Evolutionary conservation across 352 stramenopile species (phyloP), one percentile per base, ranked within the genome.

Genomic region (Peronospora belbahrii): DNA sequence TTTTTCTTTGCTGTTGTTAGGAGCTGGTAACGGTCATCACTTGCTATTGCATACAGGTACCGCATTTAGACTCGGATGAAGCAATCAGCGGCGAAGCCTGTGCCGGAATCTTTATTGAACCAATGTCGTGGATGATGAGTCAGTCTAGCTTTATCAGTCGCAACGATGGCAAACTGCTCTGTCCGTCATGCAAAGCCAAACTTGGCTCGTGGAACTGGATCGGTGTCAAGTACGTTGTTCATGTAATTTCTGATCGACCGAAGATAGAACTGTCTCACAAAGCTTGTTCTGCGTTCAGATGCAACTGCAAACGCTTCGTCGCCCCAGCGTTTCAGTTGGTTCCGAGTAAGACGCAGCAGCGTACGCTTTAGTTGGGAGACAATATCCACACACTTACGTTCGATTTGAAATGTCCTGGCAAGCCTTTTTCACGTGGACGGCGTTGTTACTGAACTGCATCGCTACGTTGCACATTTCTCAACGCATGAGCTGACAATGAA

Each of bases 141-240:
- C 37, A 53, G 0, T 13, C 33, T 0, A 42, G 41, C 4, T 70
- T 85, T 20, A 28, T 57, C 11, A 47, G 51, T 18, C 54, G 41
- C 25, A 76, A 74, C 20, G 54, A 79, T 18, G 78, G 78, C 20
- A 90, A 88, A 33, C 33, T 90, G 6, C 42, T 55, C 6, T 90
- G 78, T 48, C 77, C 77, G 11, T 70, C 72, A 9, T 89, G 78
- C 49, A 72, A 65, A 4, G 55, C 75, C 9, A 90, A 90, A 39
- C 59, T 90, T 43, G 78, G 78, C n/a, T 74, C 71, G 18, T 90
- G 71, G 70, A 80, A 73, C 44, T 90, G 78, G 78, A 73, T 74
- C 19, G 78, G 78, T 36, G 57, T 77, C 52, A 87, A 85, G 78
- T 89, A 69, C 27, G 73, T 67, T 25, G 32, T 24, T 30, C 17